phyloP scores from a whole-genome alignment of 2,329 filamentous ascomycete genomes.

The Colletotrichum somersetense region DNA sequence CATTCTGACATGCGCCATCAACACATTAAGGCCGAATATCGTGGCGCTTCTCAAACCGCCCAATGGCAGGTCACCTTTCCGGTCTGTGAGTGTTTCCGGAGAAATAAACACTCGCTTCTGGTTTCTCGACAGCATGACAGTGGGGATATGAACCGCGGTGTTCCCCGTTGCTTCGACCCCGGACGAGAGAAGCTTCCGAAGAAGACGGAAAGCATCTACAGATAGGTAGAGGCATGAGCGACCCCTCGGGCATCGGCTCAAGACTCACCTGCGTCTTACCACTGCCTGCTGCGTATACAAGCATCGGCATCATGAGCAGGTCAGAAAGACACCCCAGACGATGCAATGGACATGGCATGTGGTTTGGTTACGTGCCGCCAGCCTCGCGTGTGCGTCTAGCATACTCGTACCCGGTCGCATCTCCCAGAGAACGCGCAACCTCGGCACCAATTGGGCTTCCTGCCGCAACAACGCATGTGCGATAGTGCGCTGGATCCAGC shows the following conservation, averaged over 20 bases:
- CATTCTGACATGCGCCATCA: no score
- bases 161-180: slow-evolving; percentile 23
- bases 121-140: not conserved
- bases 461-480: slow-evolving; percentile 16
- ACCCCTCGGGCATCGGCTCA: not conserved
- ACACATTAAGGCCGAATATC: slow-evolving; percentile 13
- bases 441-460: slow-evolving; percentile 5
- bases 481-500: slow-evolving; percentile 26
- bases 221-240: not conserved
- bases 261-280: not conserved
- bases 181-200: slow-evolving; percentile 10
- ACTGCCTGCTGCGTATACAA: no score
- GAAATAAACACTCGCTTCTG: slow-evolving; percentile 17
- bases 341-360: not conserved
- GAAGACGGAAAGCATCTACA: not conserved
- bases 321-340: slow-evolving; percentile 20
- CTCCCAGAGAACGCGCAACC: not conserved
- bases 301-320: not conserved
- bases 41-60: not conserved
- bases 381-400: slow-evolving; percentile 5
- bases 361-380: slow-evolving; percentile 27
- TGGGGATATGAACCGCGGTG: slow-evolving; percentile 5
- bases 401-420: slow-evolving; percentile 9
- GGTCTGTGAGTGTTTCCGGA: slow-evolving; percentile 1
- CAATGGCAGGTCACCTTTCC: not conserved